These are phyloP conservation scores for Zelonia costaricensis DNA, from an alignment of 208 protist species.

Conservation along the genomic window DNA sequence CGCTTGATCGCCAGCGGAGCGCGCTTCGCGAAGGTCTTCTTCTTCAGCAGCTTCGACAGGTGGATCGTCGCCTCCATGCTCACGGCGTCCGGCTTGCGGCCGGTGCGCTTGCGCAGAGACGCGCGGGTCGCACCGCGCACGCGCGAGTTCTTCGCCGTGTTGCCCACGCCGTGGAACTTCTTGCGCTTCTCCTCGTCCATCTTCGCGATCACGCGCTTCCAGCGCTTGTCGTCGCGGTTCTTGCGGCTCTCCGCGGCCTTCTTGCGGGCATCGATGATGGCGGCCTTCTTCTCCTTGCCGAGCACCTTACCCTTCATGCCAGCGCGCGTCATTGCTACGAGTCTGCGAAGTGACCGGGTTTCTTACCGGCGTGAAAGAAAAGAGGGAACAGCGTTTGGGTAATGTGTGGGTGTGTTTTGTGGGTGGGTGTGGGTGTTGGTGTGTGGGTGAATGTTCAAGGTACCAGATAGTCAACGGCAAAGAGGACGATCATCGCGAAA, in stretches of 20 bases:
- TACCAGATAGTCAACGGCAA: no score
- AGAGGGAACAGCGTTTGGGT: background rate
- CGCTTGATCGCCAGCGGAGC: constrained; percentile 96
- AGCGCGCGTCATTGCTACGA: constrained; percentile 66
- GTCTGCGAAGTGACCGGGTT: constrained; percentile 18
- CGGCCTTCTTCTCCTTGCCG: constrained; percentile 84
- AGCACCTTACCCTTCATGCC: constrained; percentile 81
- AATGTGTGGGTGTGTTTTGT: background rate
- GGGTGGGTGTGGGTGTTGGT: background rate
- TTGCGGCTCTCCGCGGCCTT: constrained; percentile 73
- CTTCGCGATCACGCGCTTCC: constrained; percentile 88
- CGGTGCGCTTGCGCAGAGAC: constrained; percentile 81
- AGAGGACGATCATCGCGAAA: no score
- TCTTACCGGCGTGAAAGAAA: background rate
- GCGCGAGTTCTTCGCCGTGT: constrained; percentile 85
- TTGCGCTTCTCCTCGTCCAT: constrained; percentile 87
- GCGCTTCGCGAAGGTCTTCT: constrained; percentile 96
- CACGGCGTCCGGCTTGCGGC: constrained; percentile 88
- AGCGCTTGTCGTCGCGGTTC: constrained; percentile 85
- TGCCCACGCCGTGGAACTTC: constrained; percentile 86
- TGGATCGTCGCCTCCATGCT: constrained; percentile 97
- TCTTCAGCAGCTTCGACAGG: constrained; percentile 96
- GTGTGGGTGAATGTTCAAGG: no score
- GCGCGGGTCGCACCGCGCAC: constrained; percentile 81
- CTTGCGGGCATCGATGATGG: constrained; percentile 74